A percentile compares a stretch with the other conserved stretches of the same genome.
These are phyloP conservation scores for Camptophora hylomeconis DNA, from an alignment of 2,329 filamentous ascomycete species.

Conservation along the genomic window DNA sequence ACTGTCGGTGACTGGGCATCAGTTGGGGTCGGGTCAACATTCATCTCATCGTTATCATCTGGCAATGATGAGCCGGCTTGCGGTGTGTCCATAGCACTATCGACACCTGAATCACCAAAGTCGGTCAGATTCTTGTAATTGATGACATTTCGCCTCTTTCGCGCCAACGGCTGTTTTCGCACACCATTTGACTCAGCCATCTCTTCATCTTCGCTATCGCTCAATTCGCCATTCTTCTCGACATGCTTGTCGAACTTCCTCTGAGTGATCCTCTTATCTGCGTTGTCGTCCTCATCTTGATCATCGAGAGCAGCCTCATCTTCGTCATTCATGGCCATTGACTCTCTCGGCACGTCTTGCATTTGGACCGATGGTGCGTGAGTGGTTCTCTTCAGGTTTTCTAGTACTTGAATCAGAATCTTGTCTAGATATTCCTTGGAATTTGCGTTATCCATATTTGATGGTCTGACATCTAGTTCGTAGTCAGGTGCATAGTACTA, in stretches of 20 bases:
- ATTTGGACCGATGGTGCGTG: slow-evolving; percentile 52
- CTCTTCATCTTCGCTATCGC: slow-evolving; percentile 84
- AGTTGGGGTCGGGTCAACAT: slow-evolving; percentile 21
- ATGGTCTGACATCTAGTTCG: slow-evolving; percentile 55
- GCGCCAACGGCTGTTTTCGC: slow-evolving; percentile 37
- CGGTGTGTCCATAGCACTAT: slow-evolving; percentile 38
- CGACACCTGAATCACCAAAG: slow-evolving; percentile 34
- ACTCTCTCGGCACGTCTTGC: slow-evolving; percentile 48
- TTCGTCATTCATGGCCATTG: slow-evolving; percentile 49
- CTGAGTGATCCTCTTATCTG: slow-evolving; percentile 70
- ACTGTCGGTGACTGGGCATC: slow-evolving; percentile 10
- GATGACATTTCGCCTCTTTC: slow-evolving; percentile 45
- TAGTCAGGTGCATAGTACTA: slow-evolving; percentile 58
- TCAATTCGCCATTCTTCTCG: slow-evolving; percentile 65
- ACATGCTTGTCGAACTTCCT: slow-evolving; percentile 70
- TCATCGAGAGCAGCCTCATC: slow-evolving; percentile 53
- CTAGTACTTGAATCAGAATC: slow-evolving; percentile 52
- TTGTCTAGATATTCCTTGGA: slow-evolving; percentile 56
- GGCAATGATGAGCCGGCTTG: slow-evolving; percentile 27
- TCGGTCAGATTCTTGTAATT: slow-evolving; percentile 45
- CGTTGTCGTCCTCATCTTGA: slow-evolving; percentile 72
- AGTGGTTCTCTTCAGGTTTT: slow-evolving; percentile 51
- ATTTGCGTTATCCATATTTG: slow-evolving; percentile 62
- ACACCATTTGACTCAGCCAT: slow-evolving; percentile 59
- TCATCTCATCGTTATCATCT: slow-evolving; percentile 34